Conservation (phyloP, 2,329 filamentous ascomycete species). For the Colletotrichum magnum region DNA sequence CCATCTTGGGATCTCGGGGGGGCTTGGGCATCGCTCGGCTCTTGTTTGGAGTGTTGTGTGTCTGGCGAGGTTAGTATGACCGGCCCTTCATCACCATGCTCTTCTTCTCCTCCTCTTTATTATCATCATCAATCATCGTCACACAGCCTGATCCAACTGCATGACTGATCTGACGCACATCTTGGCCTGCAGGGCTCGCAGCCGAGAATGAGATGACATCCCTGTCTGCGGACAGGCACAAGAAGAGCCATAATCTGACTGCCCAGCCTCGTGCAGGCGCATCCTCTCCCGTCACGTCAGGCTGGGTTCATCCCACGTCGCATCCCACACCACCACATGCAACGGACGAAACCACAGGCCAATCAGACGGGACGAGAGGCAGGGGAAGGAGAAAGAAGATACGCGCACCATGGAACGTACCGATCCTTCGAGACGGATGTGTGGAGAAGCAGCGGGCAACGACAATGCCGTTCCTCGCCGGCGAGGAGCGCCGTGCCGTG, state of each 20-base stretch:
- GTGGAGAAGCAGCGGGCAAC: slow-evolving; percentile 34
- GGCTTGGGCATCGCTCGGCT: background rate
- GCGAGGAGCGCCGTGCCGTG: slow-evolving; percentile 10
- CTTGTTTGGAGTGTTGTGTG: slow-evolving; percentile 19
- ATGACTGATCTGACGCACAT: slow-evolving; percentile 14
- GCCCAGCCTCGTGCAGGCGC: slow-evolving; percentile 17
- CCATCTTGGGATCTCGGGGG: slow-evolving; percentile 26
- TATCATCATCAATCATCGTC: too few species aligned
- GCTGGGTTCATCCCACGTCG: slow-evolving; percentile 8
- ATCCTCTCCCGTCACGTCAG: background rate
- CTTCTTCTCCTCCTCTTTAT: too few species aligned
- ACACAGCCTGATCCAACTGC: too few species aligned
- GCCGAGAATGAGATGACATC: slow-evolving; percentile 4
- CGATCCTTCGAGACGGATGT: slow-evolving; percentile 32
- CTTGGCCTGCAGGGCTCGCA: slow-evolving; percentile 29
- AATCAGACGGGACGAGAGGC: background rate
- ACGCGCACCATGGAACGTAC: slow-evolving; percentile 32
- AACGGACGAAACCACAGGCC: background rate
- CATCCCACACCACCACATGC: slow-evolving; percentile 6
- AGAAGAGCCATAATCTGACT: slow-evolving; percentile 7
- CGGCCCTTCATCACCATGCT: background rate
- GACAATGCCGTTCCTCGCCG: background rate
- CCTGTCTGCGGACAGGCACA: slow-evolving; percentile 7
- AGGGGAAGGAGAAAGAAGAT: slow-evolving; percentile 8
- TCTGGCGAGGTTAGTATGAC: slow-evolving; percentile 30